Evolutionary conservation across 768 basidiomycete species (phyloP).

Genomic region (Gyrodon lividus): DNA sequence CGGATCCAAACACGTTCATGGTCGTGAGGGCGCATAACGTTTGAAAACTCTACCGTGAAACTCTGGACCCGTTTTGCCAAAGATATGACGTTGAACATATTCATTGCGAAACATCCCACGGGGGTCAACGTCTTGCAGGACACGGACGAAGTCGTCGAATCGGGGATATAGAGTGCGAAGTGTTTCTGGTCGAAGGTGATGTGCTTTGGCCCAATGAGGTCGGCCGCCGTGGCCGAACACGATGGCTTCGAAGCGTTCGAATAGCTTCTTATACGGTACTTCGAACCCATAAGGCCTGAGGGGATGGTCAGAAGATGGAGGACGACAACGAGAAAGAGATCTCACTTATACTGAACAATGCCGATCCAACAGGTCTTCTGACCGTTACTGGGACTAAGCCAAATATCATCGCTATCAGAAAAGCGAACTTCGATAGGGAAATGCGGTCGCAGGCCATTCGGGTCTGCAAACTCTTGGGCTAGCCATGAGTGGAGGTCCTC

Average conservation of each 20-base stretch:
- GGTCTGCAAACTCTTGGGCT: constrained; percentile 59
- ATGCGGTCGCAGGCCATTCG: constrained; percentile 79
- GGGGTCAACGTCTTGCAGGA: constrained; percentile 72
- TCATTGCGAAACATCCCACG: constrained; percentile 79
- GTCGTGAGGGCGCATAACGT: constrained; percentile 15
- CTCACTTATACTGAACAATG: constrained; percentile 95
- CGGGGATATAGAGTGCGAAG: constrained; percentile 74
- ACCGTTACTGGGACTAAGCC: constrained; percentile 87
- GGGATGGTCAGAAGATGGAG: constrained; percentile 1
- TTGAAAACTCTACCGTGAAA: constrained; percentile 50
- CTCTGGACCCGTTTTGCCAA: constrained; percentile 50
- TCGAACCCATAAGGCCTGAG: constrained; percentile 80
- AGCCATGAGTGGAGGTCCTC: constrained; percentile 72
- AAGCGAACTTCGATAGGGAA: constrained; percentile 93
- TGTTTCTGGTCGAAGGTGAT: constrained; percentile 61
- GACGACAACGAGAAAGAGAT: constrained; percentile 9
- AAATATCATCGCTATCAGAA: constrained; percentile 86
- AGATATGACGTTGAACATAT: constrained; percentile 85
- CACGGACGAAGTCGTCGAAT: constrained; percentile 72
- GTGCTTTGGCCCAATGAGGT: constrained; percentile 97
- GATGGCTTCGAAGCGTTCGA: constrained; percentile 73
- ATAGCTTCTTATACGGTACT: constrained; percentile 78
- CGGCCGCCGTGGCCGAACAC: constrained; percentile 68
- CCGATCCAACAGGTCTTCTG: constrained; percentile 90
- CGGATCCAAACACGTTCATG: constrained; percentile 2